phyloP scores from a whole-genome alignment of 352 stramenopile genomes.

The Phytophthora cactorum region DNA sequence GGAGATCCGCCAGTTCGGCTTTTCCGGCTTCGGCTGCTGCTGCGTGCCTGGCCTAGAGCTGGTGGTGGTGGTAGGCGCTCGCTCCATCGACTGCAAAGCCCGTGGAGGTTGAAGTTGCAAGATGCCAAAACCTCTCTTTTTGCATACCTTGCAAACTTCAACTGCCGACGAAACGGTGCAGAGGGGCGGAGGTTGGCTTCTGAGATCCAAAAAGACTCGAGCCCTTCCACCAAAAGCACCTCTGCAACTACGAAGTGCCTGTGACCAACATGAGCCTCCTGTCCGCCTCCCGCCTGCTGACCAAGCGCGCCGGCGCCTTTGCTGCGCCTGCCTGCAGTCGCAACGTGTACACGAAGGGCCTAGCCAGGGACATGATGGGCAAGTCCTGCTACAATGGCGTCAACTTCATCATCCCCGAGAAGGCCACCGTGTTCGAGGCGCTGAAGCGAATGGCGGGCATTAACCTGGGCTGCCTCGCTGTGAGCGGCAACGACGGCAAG shows the following conservation, averaged over 20 bases:
- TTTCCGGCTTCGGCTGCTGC: slow-evolving; percentile 10
- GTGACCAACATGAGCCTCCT: slow-evolving; percentile 26
- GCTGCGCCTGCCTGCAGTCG: slow-evolving; percentile 17
- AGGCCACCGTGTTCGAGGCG: slow-evolving; percentile 94
- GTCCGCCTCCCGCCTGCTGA: slow-evolving; percentile 24
- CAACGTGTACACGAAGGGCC: slow-evolving; percentile 81
- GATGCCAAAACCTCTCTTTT: not conserved
- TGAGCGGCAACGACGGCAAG: slow-evolving; percentile 88
- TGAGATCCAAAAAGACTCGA: not conserved
- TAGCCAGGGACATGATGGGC: slow-evolving; percentile 91
- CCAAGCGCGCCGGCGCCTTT: slow-evolving; percentile 25
- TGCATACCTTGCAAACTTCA: slow-evolving; percentile 22
- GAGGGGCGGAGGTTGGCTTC: slow-evolving; percentile 15
- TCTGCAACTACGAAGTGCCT: not conserved
- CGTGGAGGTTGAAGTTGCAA: slow-evolving; percentile 20
- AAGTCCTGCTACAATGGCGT: slow-evolving; percentile 95
- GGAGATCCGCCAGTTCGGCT: slow-evolving; percentile 48
- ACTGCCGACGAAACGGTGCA: slow-evolving; percentile 3
- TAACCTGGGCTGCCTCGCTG: slow-evolving; percentile 92
- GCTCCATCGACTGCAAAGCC: slow-evolving; percentile 11
- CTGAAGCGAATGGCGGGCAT: slow-evolving; percentile 96
- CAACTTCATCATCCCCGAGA: slow-evolving; percentile 94
- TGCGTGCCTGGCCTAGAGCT: slow-evolving; percentile 20
- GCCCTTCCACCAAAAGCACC: slow-evolving; percentile 12
- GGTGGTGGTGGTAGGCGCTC: not conserved